phyloP scores from a whole-genome alignment of 768 basidiomycete species.

The Lentinula sp. region DNA sequence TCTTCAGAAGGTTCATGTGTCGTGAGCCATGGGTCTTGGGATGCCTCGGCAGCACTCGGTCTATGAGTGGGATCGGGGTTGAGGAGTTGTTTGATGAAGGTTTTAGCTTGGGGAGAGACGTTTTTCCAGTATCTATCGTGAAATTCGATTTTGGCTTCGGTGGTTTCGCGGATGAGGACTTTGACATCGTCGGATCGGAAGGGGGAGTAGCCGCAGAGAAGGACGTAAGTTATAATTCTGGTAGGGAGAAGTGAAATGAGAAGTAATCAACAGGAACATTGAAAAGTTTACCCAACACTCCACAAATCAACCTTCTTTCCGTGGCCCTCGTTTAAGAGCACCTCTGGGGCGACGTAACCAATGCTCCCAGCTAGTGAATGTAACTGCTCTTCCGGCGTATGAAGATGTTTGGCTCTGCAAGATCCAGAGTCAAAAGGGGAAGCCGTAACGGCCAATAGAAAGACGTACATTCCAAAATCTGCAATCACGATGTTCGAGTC shows the following conservation, averaged over 20 bases:
- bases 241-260: neutral
- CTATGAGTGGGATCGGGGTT: constrained; percentile 65
- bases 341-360: constrained; percentile 91
- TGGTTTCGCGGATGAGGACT: constrained; percentile 79
- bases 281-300: constrained; percentile 70
- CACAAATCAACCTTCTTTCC: constrained; percentile 92
- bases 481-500: constrained; percentile 90
- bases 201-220: constrained; percentile 93
- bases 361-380: constrained; percentile 73
- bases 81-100: constrained; percentile 71
- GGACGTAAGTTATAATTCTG: constrained; percentile 91
- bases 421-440: neutral
- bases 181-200: constrained; percentile 81
- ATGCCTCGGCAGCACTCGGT: constrained; percentile 68
- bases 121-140: constrained; percentile 95
- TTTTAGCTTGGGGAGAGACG: constrained; percentile 75
- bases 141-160: constrained; percentile 79
- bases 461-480: constrained; percentile 90
- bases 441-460: neutral
- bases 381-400: constrained; percentile 64
- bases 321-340: constrained; percentile 75
- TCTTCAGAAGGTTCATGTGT: constrained; percentile 58
- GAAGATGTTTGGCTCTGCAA: constrained; percentile 74
- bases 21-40: constrained; percentile 75
- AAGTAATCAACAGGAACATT: constrained; percentile 1